phyloP scores from a whole-genome alignment of 208 protist species.

The Giardia duodenalis region DNA sequence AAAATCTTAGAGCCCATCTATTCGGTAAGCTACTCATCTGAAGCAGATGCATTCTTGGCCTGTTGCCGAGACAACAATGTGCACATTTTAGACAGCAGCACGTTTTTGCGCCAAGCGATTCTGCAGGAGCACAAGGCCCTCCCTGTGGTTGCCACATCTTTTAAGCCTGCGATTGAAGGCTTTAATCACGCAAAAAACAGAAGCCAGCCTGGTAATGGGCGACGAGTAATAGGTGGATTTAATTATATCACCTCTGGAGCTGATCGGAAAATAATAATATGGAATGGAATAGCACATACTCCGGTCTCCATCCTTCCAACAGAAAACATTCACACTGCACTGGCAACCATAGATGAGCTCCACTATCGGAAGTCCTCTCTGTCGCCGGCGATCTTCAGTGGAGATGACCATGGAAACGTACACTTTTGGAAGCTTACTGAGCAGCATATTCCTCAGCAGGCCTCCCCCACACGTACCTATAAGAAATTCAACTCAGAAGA shows the following conservation, averaged over 20 bases:
- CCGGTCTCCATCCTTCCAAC: background rate
- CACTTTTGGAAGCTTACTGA: constrained; percentile 13
- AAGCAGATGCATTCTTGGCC: background rate
- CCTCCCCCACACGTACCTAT: background rate
- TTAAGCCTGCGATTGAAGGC: background rate
- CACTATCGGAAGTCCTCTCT: background rate
- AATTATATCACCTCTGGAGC: background rate
- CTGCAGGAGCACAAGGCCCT: background rate
- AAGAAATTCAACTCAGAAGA: background rate
- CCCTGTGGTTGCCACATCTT: background rate
- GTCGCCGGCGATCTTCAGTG: constrained; percentile 14
- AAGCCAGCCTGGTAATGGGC: background rate
- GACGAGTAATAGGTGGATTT: background rate
- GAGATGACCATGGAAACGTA: constrained; percentile 14
- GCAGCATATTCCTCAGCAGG: background rate
- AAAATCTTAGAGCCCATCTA: background rate
- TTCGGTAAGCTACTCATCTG: background rate
- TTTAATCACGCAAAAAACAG: background rate
- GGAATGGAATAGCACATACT: background rate
- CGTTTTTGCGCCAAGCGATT: background rate
- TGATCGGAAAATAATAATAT: constrained; percentile 7
- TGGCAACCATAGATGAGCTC: background rate
- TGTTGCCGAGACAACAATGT: background rate
- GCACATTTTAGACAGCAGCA: background rate
- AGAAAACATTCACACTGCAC: constrained; percentile 14